Conservation (phyloP, 2,329 filamentous ascomycete genomes). For the Aspergillus sp. region DNA sequence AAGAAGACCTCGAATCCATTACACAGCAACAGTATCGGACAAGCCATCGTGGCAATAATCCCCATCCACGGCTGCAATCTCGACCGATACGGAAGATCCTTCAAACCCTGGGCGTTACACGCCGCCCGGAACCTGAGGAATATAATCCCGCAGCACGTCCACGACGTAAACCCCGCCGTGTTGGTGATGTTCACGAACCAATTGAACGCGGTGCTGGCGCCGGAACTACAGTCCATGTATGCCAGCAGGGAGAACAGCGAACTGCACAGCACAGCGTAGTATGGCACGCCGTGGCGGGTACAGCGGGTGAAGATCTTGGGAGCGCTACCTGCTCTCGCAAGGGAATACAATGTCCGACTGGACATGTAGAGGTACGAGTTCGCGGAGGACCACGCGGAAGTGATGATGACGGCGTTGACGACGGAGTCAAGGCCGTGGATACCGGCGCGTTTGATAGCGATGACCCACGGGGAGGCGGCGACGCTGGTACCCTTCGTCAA, state of each 20-base stretch:
- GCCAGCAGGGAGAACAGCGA: slow-evolving; percentile 66
- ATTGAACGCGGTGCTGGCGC: slow-evolving; percentile 60
- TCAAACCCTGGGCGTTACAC: slow-evolving; percentile 64
- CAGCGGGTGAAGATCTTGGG: slow-evolving; percentile 49
- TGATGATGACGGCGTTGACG: slow-evolving; percentile 70
- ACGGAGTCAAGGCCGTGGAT: slow-evolving; percentile 66
- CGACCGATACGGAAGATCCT: slow-evolving; percentile 66
- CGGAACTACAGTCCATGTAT: slow-evolving; percentile 66
- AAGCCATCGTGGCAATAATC: slow-evolving; percentile 51
- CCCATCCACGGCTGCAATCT: slow-evolving; percentile 69
- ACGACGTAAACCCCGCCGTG: slow-evolving; percentile 25
- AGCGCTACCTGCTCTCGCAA: slow-evolving; percentile 67
- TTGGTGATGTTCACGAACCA: slow-evolving; percentile 29
- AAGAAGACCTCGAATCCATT: slow-evolving; percentile 38
- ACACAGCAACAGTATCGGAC: slow-evolving; percentile 2
- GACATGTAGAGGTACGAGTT: slow-evolving; percentile 68
- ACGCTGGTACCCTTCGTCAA: slow-evolving; percentile 44
- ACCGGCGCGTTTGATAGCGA: slow-evolving; percentile 65
- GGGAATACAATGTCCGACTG: slow-evolving; percentile 65
- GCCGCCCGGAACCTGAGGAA: slow-evolving; percentile 71
- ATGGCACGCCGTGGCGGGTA: slow-evolving; percentile 63
- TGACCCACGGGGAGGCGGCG: slow-evolving; percentile 63
- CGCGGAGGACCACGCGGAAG: slow-evolving; percentile 66
- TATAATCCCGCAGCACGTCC: slow-evolving; percentile 61
- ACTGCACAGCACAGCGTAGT: slow-evolving; percentile 66